Evolutionary conservation across 140 eudicot genomes (phyloP).

Genomic region (Stevia rebaudiana): DNA sequence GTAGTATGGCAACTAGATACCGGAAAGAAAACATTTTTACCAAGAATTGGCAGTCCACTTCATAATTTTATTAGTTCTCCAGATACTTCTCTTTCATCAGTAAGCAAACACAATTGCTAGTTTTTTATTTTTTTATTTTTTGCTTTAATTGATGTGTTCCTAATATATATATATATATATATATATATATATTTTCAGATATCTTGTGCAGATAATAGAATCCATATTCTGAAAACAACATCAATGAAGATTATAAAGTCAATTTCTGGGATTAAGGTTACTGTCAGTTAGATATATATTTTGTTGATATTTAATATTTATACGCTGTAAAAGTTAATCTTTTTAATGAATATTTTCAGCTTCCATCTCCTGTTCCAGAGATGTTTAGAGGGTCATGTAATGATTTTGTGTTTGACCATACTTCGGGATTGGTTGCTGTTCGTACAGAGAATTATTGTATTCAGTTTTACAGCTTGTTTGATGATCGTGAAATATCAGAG

Average conservation of each 20-base stretch:
- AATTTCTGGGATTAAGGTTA: conserved; percentile 85
- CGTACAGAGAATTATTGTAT: conserved; percentile 74
- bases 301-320: background rate
- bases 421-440: conserved; percentile 64
- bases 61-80: conserved; percentile 51
- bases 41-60: conserved; percentile 79
- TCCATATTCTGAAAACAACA: conserved; percentile 71
- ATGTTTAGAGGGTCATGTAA: conserved; percentile 35
- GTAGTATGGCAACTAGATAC: conserved; percentile 95
- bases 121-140: conserved; percentile 3
- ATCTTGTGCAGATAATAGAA: conserved; percentile 87
- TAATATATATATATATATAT: background rate
- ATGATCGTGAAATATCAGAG: conserved; percentile 84
- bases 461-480: conserved; percentile 75
- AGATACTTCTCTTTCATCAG: conserved; percentile 72
- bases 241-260: conserved; percentile 76
- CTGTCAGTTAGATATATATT: conserved; percentile 4
- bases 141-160: background rate
- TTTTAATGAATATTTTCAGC: conserved; percentile 43
- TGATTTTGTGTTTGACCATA: conserved; percentile 47
- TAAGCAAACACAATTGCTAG: conserved; percentile 33
- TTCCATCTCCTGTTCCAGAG: conserved; percentile 52
- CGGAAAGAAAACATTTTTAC: conserved; percentile 76
- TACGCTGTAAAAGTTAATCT: conserved; percentile 4
- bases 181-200: conserved; percentile 37